These are phyloP conservation scores for Trichophyton rubrum DNA, from an alignment of 2,329 filamentous ascomycete species.

Conservation along the genomic window DNA sequence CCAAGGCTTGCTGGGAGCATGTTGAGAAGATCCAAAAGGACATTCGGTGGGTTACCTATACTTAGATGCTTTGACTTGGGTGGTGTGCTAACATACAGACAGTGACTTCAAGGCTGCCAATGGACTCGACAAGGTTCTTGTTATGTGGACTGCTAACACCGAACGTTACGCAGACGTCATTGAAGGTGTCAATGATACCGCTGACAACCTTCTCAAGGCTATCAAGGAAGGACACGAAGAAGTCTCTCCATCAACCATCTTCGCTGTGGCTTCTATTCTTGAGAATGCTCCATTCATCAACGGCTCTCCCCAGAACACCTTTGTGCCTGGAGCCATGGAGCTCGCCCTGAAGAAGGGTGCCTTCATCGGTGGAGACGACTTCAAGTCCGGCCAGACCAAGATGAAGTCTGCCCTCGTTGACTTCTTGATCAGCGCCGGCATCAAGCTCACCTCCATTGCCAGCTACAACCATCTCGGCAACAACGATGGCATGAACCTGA, in stretches of 20 bases:
- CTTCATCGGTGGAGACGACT: slow-evolving; percentile 96
- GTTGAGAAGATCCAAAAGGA: slow-evolving; percentile 88
- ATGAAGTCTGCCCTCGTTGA: slow-evolving; percentile 99
- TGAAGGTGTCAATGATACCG: slow-evolving; percentile 86
- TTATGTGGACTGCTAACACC: slow-evolving; percentile 98
- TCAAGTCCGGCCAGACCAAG: slow-evolving; percentile 99
- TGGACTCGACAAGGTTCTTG: slow-evolving; percentile 82
- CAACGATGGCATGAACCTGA: slow-evolving; percentile 98
- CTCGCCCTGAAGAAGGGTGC: slow-evolving; percentile 75
- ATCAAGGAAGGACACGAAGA: slow-evolving; percentile 81
- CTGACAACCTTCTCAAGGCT: slow-evolving; percentile 78
- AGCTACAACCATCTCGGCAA: slow-evolving; percentile 99
- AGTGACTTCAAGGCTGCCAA: slow-evolving; percentile 83
- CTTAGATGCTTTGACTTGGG: too few species aligned
- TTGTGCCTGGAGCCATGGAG: slow-evolving; percentile 82
- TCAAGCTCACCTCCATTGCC: slow-evolving; percentile 96
- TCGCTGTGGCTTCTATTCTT: slow-evolving; percentile 86
- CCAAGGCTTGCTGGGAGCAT: slow-evolving; percentile 73
- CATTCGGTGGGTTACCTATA: slow-evolving; percentile 51
- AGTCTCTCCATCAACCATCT: slow-evolving; percentile 89
- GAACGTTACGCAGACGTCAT: slow-evolving; percentile 89
- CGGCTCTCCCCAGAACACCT: slow-evolving; percentile 97
- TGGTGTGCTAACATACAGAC: neutral
- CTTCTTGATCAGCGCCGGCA: slow-evolving; percentile 95
- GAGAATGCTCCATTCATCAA: slow-evolving; percentile 94